A percentile compares a stretch with the other conserved stretches of the same genome.
These are phyloP conservation scores for Cicer judaicum DNA, from an alignment of 306 rosid species.

Conservation along the genomic window DNA sequence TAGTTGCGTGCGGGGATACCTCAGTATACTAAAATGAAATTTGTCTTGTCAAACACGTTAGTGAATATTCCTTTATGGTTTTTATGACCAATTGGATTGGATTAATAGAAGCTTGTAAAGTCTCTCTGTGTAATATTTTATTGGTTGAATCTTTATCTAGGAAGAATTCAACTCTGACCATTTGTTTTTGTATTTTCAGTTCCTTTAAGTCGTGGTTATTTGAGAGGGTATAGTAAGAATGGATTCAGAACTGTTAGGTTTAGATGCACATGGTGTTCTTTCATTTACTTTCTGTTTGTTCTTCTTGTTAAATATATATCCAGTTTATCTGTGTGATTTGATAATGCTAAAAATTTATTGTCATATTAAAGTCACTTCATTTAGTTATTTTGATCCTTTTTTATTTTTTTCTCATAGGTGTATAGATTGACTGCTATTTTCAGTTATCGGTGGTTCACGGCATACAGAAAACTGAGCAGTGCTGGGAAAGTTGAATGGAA, in stretches of 20 bases:
- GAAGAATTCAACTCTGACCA: conserved; percentile 13
- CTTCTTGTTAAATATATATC: conserved; percentile 23
- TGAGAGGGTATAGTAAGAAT: conserved; percentile 31
- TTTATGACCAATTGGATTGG: conserved; percentile 1
- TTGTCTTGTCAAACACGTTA: conserved; percentile 7
- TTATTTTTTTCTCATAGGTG: conserved; percentile 63
- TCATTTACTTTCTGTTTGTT: conserved; percentile 25
- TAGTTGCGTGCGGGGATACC: too few species aligned
- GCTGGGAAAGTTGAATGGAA: conserved; percentile 84
- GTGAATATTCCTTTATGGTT: conserved; percentile 26
- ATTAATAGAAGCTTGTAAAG: conserved; percentile 12
- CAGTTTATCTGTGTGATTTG: conserved; percentile 17
- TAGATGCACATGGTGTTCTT: conserved; percentile 8
- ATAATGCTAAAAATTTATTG: neutral
- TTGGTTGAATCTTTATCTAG: conserved; percentile 7
- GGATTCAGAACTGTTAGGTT: conserved; percentile 5
- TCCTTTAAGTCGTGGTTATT: conserved; percentile 28
- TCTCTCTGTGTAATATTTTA: conserved; percentile 14
- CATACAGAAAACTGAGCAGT: conserved; percentile 60
- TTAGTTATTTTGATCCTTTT: conserved; percentile 29
- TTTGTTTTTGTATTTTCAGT: conserved; percentile 27
- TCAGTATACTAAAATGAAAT: neutral
- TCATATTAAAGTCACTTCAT: conserved; percentile 10
- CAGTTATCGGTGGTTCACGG: conserved; percentile 54
- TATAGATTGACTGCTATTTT: conserved; percentile 64